Evolutionary conservation across 257 asterid species (phyloP).

Genomic region (Striga asiatica): DNA sequence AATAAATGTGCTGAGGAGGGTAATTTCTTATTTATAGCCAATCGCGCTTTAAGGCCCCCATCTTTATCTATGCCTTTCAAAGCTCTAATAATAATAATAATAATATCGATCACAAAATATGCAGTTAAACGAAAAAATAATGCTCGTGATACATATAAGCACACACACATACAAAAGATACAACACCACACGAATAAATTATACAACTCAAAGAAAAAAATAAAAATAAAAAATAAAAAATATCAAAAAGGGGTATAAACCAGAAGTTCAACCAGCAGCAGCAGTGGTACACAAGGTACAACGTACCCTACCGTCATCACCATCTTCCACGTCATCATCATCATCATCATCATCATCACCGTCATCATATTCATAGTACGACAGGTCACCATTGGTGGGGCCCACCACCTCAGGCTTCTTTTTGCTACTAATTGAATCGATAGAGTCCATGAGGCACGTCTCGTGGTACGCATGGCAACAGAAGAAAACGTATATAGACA

Average conservation of each 20-base stretch:
- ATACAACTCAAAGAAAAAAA: neutral
- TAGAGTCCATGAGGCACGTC: constrained; percentile 74
- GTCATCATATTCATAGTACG: constrained; percentile 41
- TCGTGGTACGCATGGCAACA: constrained; percentile 94
- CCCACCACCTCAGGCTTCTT: constrained; percentile 23
- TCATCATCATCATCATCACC: constrained; percentile 37
- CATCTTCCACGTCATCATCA: constrained; percentile 22
- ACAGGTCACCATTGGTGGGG: constrained; percentile 25
- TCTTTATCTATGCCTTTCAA: too few species aligned
- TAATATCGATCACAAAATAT: neutral
- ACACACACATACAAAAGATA: neutral
- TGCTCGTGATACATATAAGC: neutral
- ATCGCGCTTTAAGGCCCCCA: too few species aligned
- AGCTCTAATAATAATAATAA: too few species aligned
- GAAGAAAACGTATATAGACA: constrained; percentile 59
- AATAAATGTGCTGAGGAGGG: too few species aligned
- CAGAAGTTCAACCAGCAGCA: constrained; percentile 48
- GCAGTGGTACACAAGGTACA: constrained; percentile 96
- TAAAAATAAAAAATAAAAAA: neutral
- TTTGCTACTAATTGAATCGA: constrained; percentile 38
- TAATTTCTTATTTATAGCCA: too few species aligned
- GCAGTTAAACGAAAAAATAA: neutral
- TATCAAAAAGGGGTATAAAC: neutral
- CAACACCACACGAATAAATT: neutral
- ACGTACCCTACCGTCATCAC: constrained; percentile 55